Conservation (phyloP, 306 rosid genomes). For the Castanea crenata region DNA sequence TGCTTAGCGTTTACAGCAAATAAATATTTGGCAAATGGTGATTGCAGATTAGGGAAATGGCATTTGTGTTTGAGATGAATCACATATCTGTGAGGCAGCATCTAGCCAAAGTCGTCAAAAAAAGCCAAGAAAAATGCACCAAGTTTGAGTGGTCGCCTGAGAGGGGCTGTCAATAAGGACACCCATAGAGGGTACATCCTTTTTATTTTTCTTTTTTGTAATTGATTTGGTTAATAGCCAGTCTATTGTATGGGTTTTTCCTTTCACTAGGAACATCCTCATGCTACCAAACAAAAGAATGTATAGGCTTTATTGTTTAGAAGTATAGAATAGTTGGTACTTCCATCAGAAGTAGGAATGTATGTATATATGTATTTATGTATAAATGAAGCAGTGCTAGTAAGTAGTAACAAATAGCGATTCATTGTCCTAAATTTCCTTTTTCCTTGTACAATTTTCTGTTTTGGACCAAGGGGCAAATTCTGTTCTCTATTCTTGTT, state of each 20-base stretch:
- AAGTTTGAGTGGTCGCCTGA: constrained; percentile 28
- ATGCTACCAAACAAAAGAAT: not conserved
- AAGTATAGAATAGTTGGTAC: too few relatives aligned
- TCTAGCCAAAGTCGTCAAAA: constrained; percentile 30
- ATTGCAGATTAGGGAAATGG: constrained; percentile 66
- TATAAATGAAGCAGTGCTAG: not conserved
- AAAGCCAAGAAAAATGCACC: constrained; percentile 12
- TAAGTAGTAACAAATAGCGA: not conserved
- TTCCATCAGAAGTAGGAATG: not conserved
- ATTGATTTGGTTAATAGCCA: not conserved
- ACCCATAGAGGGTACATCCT: not conserved
- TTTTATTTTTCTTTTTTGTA: not conserved
- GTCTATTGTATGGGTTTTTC: not conserved
- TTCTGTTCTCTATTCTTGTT: not conserved
- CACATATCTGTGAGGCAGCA: constrained; percentile 42
- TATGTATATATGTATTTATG: not conserved
- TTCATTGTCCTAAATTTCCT: not conserved
- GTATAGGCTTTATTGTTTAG: not conserved
- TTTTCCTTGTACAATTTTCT: not conserved
- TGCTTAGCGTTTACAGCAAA: not conserved
- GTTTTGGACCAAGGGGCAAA: not conserved
- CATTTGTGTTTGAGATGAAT: constrained; percentile 65
- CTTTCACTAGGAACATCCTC: not conserved
- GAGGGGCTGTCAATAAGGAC: constrained; percentile 24
- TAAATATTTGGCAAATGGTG: constrained; percentile 20